phyloP scores from a whole-genome alignment of 805 yeast species.

The Yarrowia phangngaensis region DNA sequence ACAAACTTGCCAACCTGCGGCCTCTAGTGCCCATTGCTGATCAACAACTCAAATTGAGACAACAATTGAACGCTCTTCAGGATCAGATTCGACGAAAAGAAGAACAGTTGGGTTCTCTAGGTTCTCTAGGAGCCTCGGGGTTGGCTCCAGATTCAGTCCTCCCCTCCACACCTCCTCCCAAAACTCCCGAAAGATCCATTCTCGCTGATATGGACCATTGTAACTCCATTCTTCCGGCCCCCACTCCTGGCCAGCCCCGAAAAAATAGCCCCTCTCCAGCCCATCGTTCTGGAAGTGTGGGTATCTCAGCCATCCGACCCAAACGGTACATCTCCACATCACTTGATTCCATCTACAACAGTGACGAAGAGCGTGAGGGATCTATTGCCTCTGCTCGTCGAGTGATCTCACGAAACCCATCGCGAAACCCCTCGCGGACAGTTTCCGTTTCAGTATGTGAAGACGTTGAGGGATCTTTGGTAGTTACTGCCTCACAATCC shows the following conservation, averaged over 20 bases:
- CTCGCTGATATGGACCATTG: conserved; percentile 61
- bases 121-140: conserved; percentile 27
- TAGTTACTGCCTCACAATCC: conserved; percentile 16
- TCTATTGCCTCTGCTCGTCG: conserved; percentile 7
- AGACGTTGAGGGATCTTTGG: conserved; percentile 23
- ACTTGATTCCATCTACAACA: conserved; percentile 27
- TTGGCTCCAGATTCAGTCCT: conserved; percentile 11
- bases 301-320: conserved; percentile 4
- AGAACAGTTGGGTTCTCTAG: conserved; percentile 17
- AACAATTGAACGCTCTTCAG: conserved; percentile 10
- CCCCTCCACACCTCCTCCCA: conserved; percentile 44
- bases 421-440: conserved; percentile 1
- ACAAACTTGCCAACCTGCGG: conserved; percentile 40
- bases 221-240: conserved; percentile 78
- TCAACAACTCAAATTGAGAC: conserved; percentile 27
- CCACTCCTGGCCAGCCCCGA: conserved; percentile 97
- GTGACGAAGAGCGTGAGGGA: conserved; percentile 9
- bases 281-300: conserved; percentile 4
- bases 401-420: not conserved
- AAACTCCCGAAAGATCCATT: conserved; percentile 69
- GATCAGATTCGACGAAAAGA: conserved; percentile 24
- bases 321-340: conserved; percentile 30
- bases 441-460: conserved; percentile 24
- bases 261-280: conserved; percentile 43
- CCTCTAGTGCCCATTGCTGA: conserved; percentile 37